Percentiles rank a stretch among this genome's conserved stretches.
These are phyloP conservation scores for Adiantum capillusveneris DNA, from an alignment of 75 land plant genomes.

Conservation along the genomic window DNA sequence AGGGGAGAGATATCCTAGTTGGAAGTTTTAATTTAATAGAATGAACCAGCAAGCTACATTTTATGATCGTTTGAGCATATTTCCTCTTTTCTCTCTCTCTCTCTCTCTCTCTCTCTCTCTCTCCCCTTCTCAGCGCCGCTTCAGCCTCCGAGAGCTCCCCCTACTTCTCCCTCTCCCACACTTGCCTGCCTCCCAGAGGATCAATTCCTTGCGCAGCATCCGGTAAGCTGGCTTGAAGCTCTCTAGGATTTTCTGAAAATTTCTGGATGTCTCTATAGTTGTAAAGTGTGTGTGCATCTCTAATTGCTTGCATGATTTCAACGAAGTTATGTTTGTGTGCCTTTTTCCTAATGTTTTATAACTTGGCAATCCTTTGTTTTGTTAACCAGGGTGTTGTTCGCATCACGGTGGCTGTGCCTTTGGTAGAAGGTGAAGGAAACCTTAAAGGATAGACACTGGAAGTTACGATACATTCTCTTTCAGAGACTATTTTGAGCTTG, in stretches of 20 bases:
- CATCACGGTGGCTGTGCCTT: constrained; percentile 72
- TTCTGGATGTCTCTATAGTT: too few species aligned
- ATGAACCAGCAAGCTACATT: too few species aligned
- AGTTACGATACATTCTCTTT: constrained; percentile 65
- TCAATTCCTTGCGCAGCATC: constrained; percentile 90
- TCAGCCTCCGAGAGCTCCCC: constrained; percentile 66
- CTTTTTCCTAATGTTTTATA: not conserved
- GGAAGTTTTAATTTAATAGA: too few species aligned
- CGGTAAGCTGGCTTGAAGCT: too few species aligned
- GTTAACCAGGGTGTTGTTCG: constrained; percentile 66
- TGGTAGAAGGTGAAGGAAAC: constrained; percentile 81
- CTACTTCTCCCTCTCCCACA: constrained; percentile 93
- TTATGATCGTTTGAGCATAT: too few species aligned
- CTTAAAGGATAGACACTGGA: constrained; percentile 86
- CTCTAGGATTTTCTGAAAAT: not conserved
- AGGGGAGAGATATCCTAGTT: too few species aligned
- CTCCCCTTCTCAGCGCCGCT: too few species aligned
- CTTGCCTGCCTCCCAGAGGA: constrained; percentile 94
- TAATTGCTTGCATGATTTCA: too few species aligned
- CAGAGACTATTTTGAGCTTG: constrained; percentile 70
- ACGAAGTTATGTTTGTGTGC: too few species aligned
- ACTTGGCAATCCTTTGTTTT: not conserved
- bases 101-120: too few species aligned
- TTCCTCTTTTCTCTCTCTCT: too few species aligned
- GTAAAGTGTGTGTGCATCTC: too few species aligned